Conservation (phyloP, 805 yeast genomes). For the Lipomyces chichibuensis region DNA sequence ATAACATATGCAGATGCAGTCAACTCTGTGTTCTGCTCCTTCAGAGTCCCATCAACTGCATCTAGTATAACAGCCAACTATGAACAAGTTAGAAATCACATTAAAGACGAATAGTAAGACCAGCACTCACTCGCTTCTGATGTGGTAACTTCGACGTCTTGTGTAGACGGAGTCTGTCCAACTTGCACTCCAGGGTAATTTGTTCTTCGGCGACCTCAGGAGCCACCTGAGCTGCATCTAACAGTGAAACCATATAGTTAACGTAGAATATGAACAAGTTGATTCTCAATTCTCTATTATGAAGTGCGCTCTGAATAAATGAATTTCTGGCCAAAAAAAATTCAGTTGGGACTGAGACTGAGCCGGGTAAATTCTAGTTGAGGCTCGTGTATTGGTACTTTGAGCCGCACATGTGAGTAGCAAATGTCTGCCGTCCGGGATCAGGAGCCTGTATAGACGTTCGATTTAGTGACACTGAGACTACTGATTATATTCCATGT, state of each 20-base stretch:
- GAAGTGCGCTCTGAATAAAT: not conserved
- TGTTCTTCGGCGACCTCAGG: slow-evolving; percentile 6
- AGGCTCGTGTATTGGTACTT: slow-evolving; percentile 20
- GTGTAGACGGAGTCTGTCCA: slow-evolving; percentile 71
- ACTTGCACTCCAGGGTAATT: slow-evolving; percentile 57
- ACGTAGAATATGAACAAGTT: not conserved
- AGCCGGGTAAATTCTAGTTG: not conserved
- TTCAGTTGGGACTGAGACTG: not conserved
- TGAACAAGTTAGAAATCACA: not conserved
- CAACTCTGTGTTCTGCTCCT: slow-evolving; percentile 60
- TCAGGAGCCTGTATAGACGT: not conserved
- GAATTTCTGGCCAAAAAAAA: slow-evolving; percentile 4
- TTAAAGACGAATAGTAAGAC: not conserved
- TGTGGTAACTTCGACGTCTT: slow-evolving; percentile 78
- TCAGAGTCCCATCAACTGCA: slow-evolving; percentile 88
- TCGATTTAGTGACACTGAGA: not conserved
- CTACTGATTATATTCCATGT: slow-evolving; percentile 5
- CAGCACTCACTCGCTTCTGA: slow-evolving; percentile 61
- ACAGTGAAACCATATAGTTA: not conserved
- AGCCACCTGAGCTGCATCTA: not conserved
- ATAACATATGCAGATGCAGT: slow-evolving; percentile 83
- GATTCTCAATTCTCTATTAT: not conserved
- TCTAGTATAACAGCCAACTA: slow-evolving; percentile 62
- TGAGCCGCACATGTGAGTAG: not conserved
- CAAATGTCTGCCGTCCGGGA: no score